Evolutionary conservation across 331 rosid genomes (phyloP).

Genomic region (Pyracantha coccinea): DNA sequence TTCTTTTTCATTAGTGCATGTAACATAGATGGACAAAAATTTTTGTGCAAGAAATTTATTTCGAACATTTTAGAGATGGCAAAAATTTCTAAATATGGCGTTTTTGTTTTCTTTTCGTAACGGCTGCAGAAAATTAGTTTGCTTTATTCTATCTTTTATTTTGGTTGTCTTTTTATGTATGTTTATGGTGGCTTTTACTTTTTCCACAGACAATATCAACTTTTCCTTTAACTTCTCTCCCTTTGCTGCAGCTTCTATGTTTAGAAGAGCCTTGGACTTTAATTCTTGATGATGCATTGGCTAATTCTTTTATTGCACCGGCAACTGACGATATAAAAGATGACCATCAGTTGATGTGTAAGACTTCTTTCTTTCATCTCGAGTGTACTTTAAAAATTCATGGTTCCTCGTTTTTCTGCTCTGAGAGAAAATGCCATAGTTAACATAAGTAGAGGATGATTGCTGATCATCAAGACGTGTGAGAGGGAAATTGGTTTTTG

Average conservation of each 20-base stretch:
- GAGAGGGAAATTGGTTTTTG: not conserved
- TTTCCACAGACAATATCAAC: not conserved
- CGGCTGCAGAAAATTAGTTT: not conserved
- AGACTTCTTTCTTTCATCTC: conserved; percentile 24
- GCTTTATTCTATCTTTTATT: not conserved
- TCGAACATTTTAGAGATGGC: not conserved
- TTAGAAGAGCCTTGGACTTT: conserved; percentile 83
- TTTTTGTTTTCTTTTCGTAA: not conserved
- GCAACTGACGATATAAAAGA: conserved; percentile 74
- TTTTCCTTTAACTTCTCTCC: not conserved
- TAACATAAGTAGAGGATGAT: not conserved
- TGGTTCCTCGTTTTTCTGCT: not conserved
- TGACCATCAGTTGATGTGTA: conserved; percentile 71
- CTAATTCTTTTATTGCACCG: conserved; percentile 89
- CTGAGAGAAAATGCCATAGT: not conserved
- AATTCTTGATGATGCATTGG: conserved; percentile 85
- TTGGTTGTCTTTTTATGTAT: not conserved
- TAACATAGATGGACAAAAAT: not conserved
- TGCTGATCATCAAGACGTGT: not conserved
- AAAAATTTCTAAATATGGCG: not conserved
- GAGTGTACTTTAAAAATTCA: not conserved
- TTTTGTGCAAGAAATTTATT: not conserved
- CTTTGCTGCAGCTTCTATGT: conserved; percentile 59
- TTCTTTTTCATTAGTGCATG: not conserved
- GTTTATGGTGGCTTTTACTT: not conserved